These are phyloP conservation scores for Solanum virginianum DNA, from an alignment of 257 asterid genomes.

Conservation along the genomic window DNA sequence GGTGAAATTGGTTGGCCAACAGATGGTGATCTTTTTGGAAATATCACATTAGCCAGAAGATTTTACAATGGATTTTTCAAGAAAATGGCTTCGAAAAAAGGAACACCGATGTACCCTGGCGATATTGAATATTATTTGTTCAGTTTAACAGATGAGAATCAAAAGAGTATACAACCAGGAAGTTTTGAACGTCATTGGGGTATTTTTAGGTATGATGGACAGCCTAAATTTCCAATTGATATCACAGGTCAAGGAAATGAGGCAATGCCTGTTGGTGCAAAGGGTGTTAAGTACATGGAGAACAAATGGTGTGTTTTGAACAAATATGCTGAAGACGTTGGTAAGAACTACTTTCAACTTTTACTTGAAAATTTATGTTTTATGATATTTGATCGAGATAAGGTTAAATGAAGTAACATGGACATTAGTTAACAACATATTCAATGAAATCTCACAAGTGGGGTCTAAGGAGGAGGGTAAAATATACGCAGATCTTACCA, in stretches of 20 bases:
- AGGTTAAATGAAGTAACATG: background rate
- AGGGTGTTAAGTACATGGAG: slow-evolving; percentile 33
- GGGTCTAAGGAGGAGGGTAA: no score
- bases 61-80: slow-evolving; percentile 45
- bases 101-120: slow-evolving; percentile 44
- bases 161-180: slow-evolving; percentile 30
- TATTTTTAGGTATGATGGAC: slow-evolving; percentile 47
- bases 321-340: background rate
- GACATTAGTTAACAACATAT: no score
- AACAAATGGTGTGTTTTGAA: slow-evolving; percentile 45
- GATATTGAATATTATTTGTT: slow-evolving; percentile 44
- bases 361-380: background rate
- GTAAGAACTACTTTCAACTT: background rate
- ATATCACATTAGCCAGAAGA: slow-evolving; percentile 19
- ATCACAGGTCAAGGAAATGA: slow-evolving; percentile 27
- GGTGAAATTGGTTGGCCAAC: slow-evolving; percentile 92
- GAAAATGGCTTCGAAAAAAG: slow-evolving; percentile 32
- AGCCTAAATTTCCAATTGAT: slow-evolving; percentile 49
- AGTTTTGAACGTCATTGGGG: slow-evolving; percentile 75
- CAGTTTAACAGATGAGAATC: slow-evolving; percentile 55
- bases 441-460: no score
- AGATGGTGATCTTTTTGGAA: slow-evolving; percentile 36
- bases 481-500: no score
- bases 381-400: background rate
- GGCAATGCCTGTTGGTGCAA: slow-evolving; percentile 27